Base-by-base conservation (phyloP, 257 asterid species). In the Coffea canephora region DNA sequence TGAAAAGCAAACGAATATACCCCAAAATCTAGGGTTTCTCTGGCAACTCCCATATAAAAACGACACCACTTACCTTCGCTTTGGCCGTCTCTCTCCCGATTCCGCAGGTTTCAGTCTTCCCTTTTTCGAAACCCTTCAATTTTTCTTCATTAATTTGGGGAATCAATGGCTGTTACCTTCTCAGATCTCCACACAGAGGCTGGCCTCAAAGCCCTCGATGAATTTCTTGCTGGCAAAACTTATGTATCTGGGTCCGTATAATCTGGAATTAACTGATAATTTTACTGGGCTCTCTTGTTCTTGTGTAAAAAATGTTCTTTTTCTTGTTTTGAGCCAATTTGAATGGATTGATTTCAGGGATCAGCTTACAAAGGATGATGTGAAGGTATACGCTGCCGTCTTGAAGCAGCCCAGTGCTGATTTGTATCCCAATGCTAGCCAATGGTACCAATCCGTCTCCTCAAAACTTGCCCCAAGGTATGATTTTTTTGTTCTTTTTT, bases 161-260 rank as follows among this genome's bases (percentile, higher is more conserved):
- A 61, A 62, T 39, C 13, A 74, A 95, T 95, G 99, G 97, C 96
- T 10, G 91, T 93, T 5, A 91, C 88, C 27, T 95, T 95, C 79
- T 76, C 92, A 54, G 94, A 93, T 93, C 97, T 95, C 78, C 92
- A 91, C 85, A 84, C 94, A 0, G 97, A 93, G 72, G 62, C 97
- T 39, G 99, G 99, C 77, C 84, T 93, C 80, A 91, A 91, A 85
- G 86, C 98, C 25, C 92, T 95, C 2, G 87, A 95, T 6, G 90
- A 50, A 0, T 87, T 77, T 76, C 96, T 95, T 48, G 73, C 97
- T 68, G 97, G 92, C n/a, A 95, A 95, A 83, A 86, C 88, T 6
- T 89, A 76, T 89, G 84, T 95, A 84, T 91, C 94, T 45, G 96
- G 97, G 99, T 93, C 48, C 34, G 52, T 45, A 5, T 69, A 48